Base-by-base conservation (phyloP, 1,139 yeast species). In the Magnusiomyces paraingens region DNA sequence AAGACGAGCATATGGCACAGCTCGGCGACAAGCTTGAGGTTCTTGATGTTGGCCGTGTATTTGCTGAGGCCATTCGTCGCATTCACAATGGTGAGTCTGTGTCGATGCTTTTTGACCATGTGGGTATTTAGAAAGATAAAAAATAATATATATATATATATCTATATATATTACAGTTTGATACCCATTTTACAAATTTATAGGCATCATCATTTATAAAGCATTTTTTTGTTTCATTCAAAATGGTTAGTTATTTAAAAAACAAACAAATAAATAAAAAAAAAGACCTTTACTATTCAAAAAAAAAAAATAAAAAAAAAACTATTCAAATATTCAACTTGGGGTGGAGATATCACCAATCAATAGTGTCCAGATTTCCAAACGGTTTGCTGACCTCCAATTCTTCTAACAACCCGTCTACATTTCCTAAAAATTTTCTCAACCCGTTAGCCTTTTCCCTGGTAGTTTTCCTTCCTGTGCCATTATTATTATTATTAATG, bases 31-130 rank as follows among this genome's bases (percentile, higher is more conserved):
- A 79, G 66, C 73, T 89, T 49, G 95, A 86, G 63, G 91, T 91
- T 8, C 74, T 93, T 64, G 99, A 94, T 65, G 93, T 93, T 14
- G 83, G 95, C 5, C 75, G 87, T 56, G 82, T 91, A 17, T 84
- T 93, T 65, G 96, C 95, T 15, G 99, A 93, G 69, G 93, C 98
- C 1, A 89, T 93, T 51, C 78, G 99, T 69, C 78, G 99, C 69
- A 91, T 93, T 49, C 96, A 93, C 70, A 93, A 93, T 63, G 99
- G 99, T 61, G 99, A 93, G 73, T 83, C 93, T 32, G 96, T 93
- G 20, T 85, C 95, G 18, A 86, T 90, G 88, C 76, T 93, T 58
- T 93, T 93, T 72, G 96, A 90, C 65, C 91, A 88, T 64, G 65
- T 64, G 10, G 64, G 63, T 12, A 57, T 57, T 40, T 59, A 59